Conservation (phyloP, 2,329 filamentous ascomycete genomes). For the Setomelanomma holmii region DNA sequence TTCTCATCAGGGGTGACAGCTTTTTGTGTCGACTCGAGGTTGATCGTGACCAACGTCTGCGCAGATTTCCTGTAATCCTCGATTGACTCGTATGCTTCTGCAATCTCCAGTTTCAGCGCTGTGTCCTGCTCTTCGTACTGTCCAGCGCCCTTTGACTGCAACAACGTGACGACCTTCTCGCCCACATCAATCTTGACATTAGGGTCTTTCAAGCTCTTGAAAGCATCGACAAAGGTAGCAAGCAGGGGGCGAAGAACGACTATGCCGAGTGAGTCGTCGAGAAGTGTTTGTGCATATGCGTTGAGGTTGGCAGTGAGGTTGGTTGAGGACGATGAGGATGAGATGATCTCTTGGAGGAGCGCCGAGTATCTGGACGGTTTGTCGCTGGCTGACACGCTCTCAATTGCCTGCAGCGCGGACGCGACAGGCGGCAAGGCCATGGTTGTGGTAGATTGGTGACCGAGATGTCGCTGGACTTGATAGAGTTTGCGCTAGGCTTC, state of each 20-base stretch:
- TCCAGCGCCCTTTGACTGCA: constrained; percentile 72
- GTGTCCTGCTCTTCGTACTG: constrained; percentile 84
- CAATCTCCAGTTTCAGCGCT: constrained; percentile 78
- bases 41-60: constrained; percentile 79
- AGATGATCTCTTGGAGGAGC: constrained; percentile 64
- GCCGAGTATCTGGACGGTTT: constrained; percentile 65
- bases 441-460: constrained; percentile 10
- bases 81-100: constrained; percentile 80
- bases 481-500: too few species aligned
- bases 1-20: constrained; percentile 82
- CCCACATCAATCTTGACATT: constrained; percentile 79
- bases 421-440: constrained; percentile 61
- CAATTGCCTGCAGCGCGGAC: constrained; percentile 58
- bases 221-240: constrained; percentile 67
- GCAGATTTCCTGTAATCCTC: constrained; percentile 85
- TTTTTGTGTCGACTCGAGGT: constrained; percentile 87
- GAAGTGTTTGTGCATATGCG: constrained; percentile 71
- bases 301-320: constrained; percentile 68
- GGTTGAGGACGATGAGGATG: constrained; percentile 53
- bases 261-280: constrained; percentile 74
- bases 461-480: too few species aligned
- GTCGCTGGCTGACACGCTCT: constrained; percentile 55
- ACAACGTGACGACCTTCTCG: constrained; percentile 71
- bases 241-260: constrained; percentile 78
- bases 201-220: constrained; percentile 66